Conservation (phyloP, 1,284 basidiomycete species). For the Anthracocystis walkeri region DNA sequence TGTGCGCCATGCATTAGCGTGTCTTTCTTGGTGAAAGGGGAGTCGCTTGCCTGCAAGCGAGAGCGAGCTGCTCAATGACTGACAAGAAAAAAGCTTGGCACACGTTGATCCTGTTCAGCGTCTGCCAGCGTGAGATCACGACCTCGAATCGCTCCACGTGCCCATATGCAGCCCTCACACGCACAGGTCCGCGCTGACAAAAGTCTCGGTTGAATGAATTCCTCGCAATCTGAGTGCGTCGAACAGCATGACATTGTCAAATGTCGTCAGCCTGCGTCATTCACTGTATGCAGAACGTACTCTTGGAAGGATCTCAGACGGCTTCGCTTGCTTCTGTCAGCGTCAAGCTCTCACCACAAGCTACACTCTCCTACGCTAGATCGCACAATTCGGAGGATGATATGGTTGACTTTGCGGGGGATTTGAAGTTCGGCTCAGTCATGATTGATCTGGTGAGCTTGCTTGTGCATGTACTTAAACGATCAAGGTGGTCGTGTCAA, state of each 20-base stretch:
- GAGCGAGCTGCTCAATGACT: not conserved
- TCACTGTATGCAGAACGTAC: too few relatives aligned
- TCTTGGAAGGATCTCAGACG: too few relatives aligned
- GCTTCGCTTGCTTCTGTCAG: too few relatives aligned
- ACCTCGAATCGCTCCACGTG: not conserved
- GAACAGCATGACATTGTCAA: too few relatives aligned
- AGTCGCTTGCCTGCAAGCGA: constrained; percentile 1
- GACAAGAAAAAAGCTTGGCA: constrained; percentile 2
- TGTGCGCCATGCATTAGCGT: constrained; percentile 11
- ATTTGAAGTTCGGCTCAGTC: not conserved
- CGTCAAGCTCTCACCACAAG: too few relatives aligned
- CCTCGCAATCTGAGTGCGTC: too few relatives aligned
- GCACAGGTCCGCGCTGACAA: too few relatives aligned
- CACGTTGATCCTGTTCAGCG: constrained; percentile 1
- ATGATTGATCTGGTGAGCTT: not conserved
- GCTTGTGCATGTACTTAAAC: not conserved
- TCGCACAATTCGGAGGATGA: too few relatives aligned
- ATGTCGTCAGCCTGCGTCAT: too few relatives aligned
- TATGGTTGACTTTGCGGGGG: too few relatives aligned
- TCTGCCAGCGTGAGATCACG: not conserved
- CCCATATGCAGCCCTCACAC: not conserved
- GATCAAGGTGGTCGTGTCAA: constrained; percentile 37
- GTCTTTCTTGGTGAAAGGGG: not conserved
- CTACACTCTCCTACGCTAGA: too few relatives aligned
- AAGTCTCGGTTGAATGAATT: too few relatives aligned